Evolutionary conservation across 129 eudicot genomes (phyloP), one percentile per base, ranked within the genome.

Genomic region (Glebionis coronaria): DNA sequence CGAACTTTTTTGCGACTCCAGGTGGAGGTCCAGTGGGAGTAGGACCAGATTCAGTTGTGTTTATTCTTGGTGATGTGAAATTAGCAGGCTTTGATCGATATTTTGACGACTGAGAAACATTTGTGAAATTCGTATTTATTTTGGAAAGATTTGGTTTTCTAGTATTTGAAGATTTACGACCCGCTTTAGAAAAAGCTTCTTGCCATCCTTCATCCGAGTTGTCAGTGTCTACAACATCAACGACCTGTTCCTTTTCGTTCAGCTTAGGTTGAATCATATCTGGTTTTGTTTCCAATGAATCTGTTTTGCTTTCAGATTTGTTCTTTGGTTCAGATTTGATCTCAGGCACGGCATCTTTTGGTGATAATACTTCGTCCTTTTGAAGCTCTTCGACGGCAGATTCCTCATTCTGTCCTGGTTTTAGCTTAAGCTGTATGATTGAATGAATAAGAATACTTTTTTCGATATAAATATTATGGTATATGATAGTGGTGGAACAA

Each of bases 141-240:
- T 92, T 92, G 42, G 91, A 83, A 42, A 92, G 85, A 72, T 75
- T 88, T 23, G 91, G 98, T 65, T 79, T 88, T 71, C 82, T 82
- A 13, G 85, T 80, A 59, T 69, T 61, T 55, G 89, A 82, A 73
- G 95, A 61, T 76, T 88, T 92, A 55, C 95, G 95, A 10, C 84
- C 87, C 71, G 73, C 73, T 77, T 86, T 92, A 2, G 96, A 85
- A 23, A 83, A 63, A 80, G 96, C 96, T 78, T 92, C 98, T 77
- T 88, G 98, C 98, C 98, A 92, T 74, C 98, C 98, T 85, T 92
- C 98, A 29, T 88, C 96, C 1, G 89, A 88, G 44, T 71, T 72
- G n/a, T 85, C 90, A 12, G 59, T 82, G 51, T 80, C 78, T 52
- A 52, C 79, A 56, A 49, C 35, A 38, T 76, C 83, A 69, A 62